Base-by-base conservation (phyloP, 2,329 filamentous ascomycete species). In the Thermothelomyces thermophilus region DNA sequence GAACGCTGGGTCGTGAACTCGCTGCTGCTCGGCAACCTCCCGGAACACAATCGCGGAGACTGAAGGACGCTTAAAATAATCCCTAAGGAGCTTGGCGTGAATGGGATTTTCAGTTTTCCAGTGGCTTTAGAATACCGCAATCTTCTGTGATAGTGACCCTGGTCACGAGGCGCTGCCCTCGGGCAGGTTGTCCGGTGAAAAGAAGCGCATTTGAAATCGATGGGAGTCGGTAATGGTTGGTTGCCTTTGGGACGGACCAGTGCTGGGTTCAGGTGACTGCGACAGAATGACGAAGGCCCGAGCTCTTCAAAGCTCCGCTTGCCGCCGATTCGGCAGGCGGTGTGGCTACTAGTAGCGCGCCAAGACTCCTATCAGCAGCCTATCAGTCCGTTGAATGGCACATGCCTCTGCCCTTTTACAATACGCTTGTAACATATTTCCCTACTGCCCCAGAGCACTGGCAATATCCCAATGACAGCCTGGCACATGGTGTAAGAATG, bases 251-350 rank as follows among this genome's bases (percentile, higher is more conserved):
- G 7, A 26, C 10, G 28, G 24, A n/a, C 22, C 22, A n/a, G 13
- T 31, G 39, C 30, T 28, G 33, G 47, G 50, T 48, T 46, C 55
- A 56, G 51, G 41, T 58, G 54, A 56, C 56, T 41, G 41, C 41
- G 51, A 22, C 51, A 49, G 52, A 53, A 54, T 55, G 54, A 58
- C 43, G 45, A 42, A 28, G 46, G 50, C 35, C 49, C 36, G 41
- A 45, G 51, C 50, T n/a, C n/a, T 55, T 37, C 13, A 3, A 22
- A 36, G 28, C 6, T 11, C 16, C 35, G 28, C 51, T 48, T 47
- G 17, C 30, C 3, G 16, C 28, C 13, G 5, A 33, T 44, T 35
- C 39, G 50, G 50, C 22, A 57, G 53, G 57, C 55, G 57, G 57
- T 56, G 52, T 50, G 45, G n/a, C 5, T 5, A 5, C 2, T 19